Conservation (phyloP, 1,284 basidiomycete species). For the Pseudozyma tsukubaensis region DNA sequence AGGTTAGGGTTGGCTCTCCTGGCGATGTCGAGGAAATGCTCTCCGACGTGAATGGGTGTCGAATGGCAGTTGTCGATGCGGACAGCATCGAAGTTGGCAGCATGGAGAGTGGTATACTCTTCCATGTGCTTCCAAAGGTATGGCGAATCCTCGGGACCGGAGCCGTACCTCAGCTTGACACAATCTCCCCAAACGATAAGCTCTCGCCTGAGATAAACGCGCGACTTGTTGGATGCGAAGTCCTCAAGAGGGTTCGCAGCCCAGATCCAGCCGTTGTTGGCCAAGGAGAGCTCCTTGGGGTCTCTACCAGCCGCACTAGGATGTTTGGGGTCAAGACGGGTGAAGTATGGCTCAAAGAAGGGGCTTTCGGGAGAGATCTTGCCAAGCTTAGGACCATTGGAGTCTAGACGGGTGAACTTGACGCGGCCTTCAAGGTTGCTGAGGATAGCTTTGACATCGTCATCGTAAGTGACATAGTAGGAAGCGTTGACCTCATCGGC, state of each 20-base stretch:
- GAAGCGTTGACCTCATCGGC: conserved; percentile 55
- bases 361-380: conserved; percentile 50
- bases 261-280: conserved; percentile 99
- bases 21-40: conserved; percentile 88
- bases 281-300: conserved; percentile 77
- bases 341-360: conserved; percentile 64
- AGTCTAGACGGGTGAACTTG: conserved; percentile 56
- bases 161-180: conserved; percentile 91
- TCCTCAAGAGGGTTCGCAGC: conserved; percentile 91
- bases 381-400: conserved; percentile 57
- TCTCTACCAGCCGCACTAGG: conserved; percentile 71
- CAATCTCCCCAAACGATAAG: conserved; percentile 98
- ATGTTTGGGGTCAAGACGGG: conserved; percentile 58
- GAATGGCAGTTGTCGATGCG: conserved; percentile 98
- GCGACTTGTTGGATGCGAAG: conserved; percentile 94
- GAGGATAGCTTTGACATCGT: conserved; percentile 58
- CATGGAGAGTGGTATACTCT: conserved; percentile 76
- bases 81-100: conserved; percentile 89
- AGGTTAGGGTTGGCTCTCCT: conserved; percentile 88
- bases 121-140: conserved; percentile 96
- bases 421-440: conserved; percentile 58
- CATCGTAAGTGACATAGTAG: conserved; percentile 56
- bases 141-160: conserved; percentile 76
- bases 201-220: conserved; percentile 92
- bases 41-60: conserved; percentile 93